A percentile compares a stretch with the other conserved stretches of the same genome.
These are phyloP conservation scores for Rosa hybrid DNA, from an alignment of 331 rosid genomes.

Conservation along the genomic window DNA sequence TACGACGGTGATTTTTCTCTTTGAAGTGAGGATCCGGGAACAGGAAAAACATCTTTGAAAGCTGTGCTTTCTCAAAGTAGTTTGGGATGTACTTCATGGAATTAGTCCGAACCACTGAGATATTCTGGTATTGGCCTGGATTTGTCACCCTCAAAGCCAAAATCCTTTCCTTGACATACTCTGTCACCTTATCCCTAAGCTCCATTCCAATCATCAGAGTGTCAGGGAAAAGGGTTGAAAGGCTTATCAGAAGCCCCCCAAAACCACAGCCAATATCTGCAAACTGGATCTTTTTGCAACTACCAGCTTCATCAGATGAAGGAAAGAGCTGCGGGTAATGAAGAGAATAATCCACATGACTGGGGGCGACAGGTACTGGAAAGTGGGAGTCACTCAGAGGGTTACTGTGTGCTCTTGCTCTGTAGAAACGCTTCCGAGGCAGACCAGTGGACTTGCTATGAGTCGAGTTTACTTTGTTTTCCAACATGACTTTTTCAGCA, in stretches of 20 bases:
- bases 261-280: slow-evolving; percentile 98
- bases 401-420: slow-evolving; percentile 95
- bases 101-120: slow-evolving; percentile 85
- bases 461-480: slow-evolving; percentile 51
- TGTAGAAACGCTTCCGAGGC: slow-evolving; percentile 95
- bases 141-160: slow-evolving; percentile 65
- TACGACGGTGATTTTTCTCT: slow-evolving; percentile 92
- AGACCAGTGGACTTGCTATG: slow-evolving; percentile 80
- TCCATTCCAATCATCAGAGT: slow-evolving; percentile 95
- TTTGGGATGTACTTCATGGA: slow-evolving; percentile 96
- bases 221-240: slow-evolving; percentile 79
- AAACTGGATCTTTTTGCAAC: slow-evolving; percentile 64
- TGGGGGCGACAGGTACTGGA: slow-evolving; percentile 76
- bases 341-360: slow-evolving; percentile 70
- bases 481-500: slow-evolving; percentile 52
- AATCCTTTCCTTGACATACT: slow-evolving; percentile 91
- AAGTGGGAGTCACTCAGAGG: slow-evolving; percentile 94
- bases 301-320: slow-evolving; percentile 40
- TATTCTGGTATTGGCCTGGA: slow-evolving; percentile 80
- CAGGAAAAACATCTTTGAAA: slow-evolving; percentile 87
- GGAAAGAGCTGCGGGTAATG: slow-evolving; percentile 69
- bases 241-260: slow-evolving; percentile 89
- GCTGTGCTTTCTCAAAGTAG: slow-evolving; percentile 84
- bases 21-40: slow-evolving; percentile 99
- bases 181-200: slow-evolving; percentile 88